Evolutionary conservation across 2,329 filamentous ascomycete genomes (phyloP), one percentile per base, ranked within the genome.

Genomic region (Anthostomella pinea): DNA sequence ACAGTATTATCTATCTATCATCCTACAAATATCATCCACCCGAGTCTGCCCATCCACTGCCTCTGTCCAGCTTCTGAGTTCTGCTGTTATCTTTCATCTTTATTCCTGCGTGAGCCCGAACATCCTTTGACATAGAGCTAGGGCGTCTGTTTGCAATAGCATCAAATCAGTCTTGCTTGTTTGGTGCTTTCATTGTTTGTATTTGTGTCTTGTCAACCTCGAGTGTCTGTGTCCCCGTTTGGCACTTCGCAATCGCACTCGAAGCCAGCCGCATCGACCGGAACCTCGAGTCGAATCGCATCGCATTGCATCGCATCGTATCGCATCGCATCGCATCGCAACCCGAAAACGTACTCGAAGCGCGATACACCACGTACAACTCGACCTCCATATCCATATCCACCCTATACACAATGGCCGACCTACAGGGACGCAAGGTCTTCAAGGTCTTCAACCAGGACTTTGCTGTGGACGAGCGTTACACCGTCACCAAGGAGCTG

Each of bases 401-500:
- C 9, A 6, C 16, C 15, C 25, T 1, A 18, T 17, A 14, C 46
- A 50, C 27, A 24, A 61, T 60, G 58, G 49, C 51, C 51, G 58
- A 60, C 37, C 41, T 60, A 46, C 57, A 59, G 39, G 58, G 58
- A 51, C 57, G 58, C 68, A 96, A 95, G 77, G 80, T 91, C 67
- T 96, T 95, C 78, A 95, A 95, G 82, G 90, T 98, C 65, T 98
- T 98, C 72, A 96, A 96, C 75, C 93, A 98, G 63, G 93, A 98
- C 72, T 98, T 98, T 63, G 83, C 96, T 55, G 93, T 97, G 59
- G 93, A 97, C 64, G 91, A 97, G 68, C 83, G 91, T 57, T 98
- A 98, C 72, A 95, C 87, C 50, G 93, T 98, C 50, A 97, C 91
- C 51, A 98, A 98, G 77, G 93, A 98, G 73, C 76, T 98, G 37